These are phyloP conservation scores for Ceratobasidium sp. DNA, from an alignment of 1,284 basidiomycete genomes.

Conservation along the genomic window DNA sequence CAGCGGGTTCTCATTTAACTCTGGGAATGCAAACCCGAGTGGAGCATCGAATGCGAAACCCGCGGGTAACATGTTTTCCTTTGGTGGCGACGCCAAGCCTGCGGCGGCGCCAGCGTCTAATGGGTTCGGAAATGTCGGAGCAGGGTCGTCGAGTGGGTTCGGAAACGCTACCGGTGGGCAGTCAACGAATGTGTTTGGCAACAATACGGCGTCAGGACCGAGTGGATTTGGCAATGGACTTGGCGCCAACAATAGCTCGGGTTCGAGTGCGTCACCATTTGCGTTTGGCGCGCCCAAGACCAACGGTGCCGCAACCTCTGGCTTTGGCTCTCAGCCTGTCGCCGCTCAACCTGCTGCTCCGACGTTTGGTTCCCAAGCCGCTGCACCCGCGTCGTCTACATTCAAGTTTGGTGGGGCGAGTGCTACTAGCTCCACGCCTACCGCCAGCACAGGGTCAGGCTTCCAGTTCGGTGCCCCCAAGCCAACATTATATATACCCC, in stretches of 20 bases:
- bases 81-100: not conserved
- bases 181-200: not conserved
- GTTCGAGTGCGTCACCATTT: slow-evolving; percentile 5
- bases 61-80: slow-evolving; percentile 14
- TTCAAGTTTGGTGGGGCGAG: slow-evolving; percentile 27
- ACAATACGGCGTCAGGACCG: not conserved
- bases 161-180: not conserved
- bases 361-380: slow-evolving; percentile 11
- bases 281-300: slow-evolving; percentile 26
- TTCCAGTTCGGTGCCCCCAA: slow-evolving; percentile 32
- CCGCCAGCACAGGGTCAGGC: not conserved
- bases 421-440: not conserved
- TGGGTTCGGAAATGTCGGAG: slow-evolving; percentile 7
- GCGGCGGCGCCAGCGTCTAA: not conserved
- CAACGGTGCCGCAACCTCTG: not conserved
- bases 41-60: slow-evolving; percentile 8
- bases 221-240: slow-evolving; percentile 18
- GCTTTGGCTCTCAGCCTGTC: not conserved
- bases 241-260: not conserved
- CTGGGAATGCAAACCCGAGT: slow-evolving; percentile 1
- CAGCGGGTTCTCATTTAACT: slow-evolving; percentile 28
- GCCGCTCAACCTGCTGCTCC: not conserved
- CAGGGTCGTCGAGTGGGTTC: not conserved
- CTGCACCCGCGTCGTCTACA: not conserved
- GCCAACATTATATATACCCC: slow-evolving; percentile 27